Evolutionary conservation across 768 basidiomycete genomes (phyloP).

Genomic region (Cystobasidium onofrii): DNA sequence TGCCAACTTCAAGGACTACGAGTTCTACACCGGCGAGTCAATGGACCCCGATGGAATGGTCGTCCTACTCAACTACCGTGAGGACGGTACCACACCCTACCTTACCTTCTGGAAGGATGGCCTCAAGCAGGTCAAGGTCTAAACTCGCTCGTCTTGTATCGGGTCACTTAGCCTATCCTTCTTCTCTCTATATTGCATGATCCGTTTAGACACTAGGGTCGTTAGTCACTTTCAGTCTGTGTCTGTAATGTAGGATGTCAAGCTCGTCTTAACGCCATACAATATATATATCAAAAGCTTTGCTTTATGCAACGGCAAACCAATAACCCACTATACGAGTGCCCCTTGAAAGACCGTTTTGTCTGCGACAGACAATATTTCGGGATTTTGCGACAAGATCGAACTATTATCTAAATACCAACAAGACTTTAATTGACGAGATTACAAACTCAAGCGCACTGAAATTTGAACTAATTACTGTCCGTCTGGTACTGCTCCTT

Average conservation of each 20-base stretch:
- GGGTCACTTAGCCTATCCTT: not conserved
- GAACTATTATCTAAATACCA: too few relatives aligned
- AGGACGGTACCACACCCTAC: constrained; percentile 46
- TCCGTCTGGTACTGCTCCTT: not conserved
- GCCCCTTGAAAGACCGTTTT: too few relatives aligned
- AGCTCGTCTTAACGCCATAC: not conserved
- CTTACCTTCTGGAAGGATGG: constrained; percentile 62
- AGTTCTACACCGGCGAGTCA: constrained; percentile 58
- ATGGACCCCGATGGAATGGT: constrained; percentile 74
- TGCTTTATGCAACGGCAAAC: not conserved
- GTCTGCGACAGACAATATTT: too few relatives aligned
- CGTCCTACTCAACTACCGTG: constrained; percentile 84
- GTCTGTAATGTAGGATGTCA: not conserved
- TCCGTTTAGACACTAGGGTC: not conserved
- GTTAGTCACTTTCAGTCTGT: not conserved
- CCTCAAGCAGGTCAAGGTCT: constrained; percentile 55
- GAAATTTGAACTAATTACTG: not conserved
- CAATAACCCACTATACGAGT: too few relatives aligned
- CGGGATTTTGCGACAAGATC: too few relatives aligned
- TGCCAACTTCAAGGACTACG: constrained; percentile 81
- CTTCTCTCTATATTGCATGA: not conserved
- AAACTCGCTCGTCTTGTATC: not conserved
- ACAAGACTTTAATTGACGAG: not conserved
- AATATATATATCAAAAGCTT: not conserved
- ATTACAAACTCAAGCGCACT: not conserved